These are phyloP conservation scores for Sporothrix mexicana DNA, from an alignment of 2,329 filamentous ascomycete genomes.

Conservation along the genomic window DNA sequence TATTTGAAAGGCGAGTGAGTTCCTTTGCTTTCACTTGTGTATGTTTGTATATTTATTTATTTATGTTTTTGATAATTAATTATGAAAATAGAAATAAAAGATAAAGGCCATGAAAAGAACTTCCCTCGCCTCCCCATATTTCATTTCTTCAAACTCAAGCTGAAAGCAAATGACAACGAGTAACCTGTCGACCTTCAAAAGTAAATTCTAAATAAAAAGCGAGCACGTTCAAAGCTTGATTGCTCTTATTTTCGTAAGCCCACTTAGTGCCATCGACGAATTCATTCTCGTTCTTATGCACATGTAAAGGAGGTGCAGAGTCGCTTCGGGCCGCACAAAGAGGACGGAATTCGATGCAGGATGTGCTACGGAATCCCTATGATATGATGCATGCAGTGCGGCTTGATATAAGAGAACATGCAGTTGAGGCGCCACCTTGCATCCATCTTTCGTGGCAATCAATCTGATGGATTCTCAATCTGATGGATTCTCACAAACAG, in stretches of 20 bases:
- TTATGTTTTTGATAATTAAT: no score
- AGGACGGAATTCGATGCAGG: neutral
- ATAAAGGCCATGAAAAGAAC: no score
- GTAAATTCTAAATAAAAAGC: no score
- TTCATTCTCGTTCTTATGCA: neutral
- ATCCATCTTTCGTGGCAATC: no score
- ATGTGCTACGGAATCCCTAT: neutral
- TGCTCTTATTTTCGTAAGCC: no score
- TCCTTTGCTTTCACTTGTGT: neutral
- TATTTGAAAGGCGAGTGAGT: neutral
- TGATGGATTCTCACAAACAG: neutral
- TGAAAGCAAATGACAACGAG: neutral
- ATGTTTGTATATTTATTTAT: no score
- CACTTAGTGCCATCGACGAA: no score
- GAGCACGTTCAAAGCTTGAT: no score
- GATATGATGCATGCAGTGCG: neutral
- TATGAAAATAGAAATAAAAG: no score
- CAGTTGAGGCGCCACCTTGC: neutral
- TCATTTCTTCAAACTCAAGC: neutral
- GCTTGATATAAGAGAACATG: neutral
- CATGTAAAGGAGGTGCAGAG: neutral
- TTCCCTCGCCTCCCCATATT: no score
- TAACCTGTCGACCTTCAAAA: no score
- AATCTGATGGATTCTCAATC: neutral
- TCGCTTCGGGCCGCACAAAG: slow-evolving; percentile 12